phyloP scores from a whole-genome alignment of 805 yeast species.

The Wickerhamiella occidentalis region DNA sequence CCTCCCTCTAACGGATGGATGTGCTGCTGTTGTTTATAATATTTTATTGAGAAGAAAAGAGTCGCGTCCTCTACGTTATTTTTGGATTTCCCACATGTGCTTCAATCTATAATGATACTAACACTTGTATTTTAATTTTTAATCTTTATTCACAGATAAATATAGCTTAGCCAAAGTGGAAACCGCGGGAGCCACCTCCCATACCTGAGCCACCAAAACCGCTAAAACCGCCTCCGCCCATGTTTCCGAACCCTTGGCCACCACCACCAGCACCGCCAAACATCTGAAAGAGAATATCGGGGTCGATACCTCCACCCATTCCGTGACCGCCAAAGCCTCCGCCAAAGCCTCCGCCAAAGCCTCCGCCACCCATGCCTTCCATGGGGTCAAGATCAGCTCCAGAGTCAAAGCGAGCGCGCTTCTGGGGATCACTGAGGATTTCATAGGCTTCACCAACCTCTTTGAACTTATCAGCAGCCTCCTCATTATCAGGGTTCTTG shows the following conservation, averaged over 20 bases:
- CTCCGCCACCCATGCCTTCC: constrained; percentile 48
- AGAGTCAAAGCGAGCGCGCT: constrained; percentile 78
- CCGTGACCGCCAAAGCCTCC: constrained; percentile 53
- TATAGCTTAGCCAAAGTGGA: constrained; percentile 13
- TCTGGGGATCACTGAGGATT: constrained; percentile 68
- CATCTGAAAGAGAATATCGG: constrained; percentile 30
- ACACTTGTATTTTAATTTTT: constrained; percentile 12
- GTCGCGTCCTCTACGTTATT: no score
- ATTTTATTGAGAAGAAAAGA: background rate
- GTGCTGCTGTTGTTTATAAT: constrained; percentile 5
- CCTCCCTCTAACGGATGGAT: background rate
- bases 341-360: constrained; percentile 53
- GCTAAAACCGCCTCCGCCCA: constrained; percentile 17
- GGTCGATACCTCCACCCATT: constrained; percentile 36
- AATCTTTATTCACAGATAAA: constrained; percentile 11
- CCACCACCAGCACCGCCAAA: constrained; percentile 27
- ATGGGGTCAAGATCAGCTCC: constrained; percentile 53
- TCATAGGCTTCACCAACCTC: constrained; percentile 83
- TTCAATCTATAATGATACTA: constrained; percentile 10
- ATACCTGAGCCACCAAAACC: constrained; percentile 15
- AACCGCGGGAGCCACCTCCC: constrained; percentile 17
- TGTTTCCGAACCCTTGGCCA: constrained; percentile 12
- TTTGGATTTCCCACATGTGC: background rate
- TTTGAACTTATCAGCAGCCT: constrained; percentile 90
- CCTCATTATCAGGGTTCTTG: constrained; percentile 49